Conservation (phyloP, 1,284 basidiomycete genomes). For the Prillingera fragicola region DNA sequence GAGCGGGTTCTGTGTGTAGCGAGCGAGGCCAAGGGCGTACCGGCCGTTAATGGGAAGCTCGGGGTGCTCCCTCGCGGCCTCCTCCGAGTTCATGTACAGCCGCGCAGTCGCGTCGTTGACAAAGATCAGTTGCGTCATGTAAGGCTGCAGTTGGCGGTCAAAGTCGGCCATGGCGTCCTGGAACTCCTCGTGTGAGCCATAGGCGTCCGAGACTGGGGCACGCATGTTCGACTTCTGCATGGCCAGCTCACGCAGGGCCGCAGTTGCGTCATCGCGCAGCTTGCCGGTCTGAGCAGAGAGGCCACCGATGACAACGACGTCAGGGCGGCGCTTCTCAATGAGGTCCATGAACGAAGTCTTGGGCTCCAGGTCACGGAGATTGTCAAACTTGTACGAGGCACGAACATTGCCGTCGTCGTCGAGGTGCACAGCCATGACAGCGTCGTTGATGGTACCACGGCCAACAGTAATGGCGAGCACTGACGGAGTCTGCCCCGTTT, state of each 20-base stretch:
- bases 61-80: slow-evolving; percentile 80
- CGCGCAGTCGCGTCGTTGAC: slow-evolving; percentile 88
- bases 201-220: slow-evolving; percentile 30
- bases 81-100: slow-evolving; percentile 84
- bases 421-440: slow-evolving; percentile 75
- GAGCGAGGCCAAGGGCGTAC: slow-evolving; percentile 90
- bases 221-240: slow-evolving; percentile 27
- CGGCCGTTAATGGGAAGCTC: slow-evolving; percentile 73
- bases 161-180: slow-evolving; percentile 27
- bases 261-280: slow-evolving; percentile 54
- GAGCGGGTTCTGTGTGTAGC: slow-evolving; percentile 89
- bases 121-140: slow-evolving; percentile 67
- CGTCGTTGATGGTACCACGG: slow-evolving; percentile 87
- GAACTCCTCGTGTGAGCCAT: slow-evolving; percentile 36
- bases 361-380: slow-evolving; percentile 63
- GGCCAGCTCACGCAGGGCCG: slow-evolving; percentile 46
- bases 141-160: slow-evolving; percentile 25
- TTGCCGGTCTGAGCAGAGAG: slow-evolving; percentile 68
- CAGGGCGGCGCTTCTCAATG: slow-evolving; percentile 72
- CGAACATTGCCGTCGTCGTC: slow-evolving; percentile 84
- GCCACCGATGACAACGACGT: slow-evolving; percentile 84
- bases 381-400: slow-evolving; percentile 83
- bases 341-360: slow-evolving; percentile 68
- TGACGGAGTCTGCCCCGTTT: slow-evolving; percentile 66
- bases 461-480: slow-evolving; percentile 94